These are phyloP conservation scores for Ramalina intermedia DNA, from an alignment of 495 filamentous ascomycete genomes.

Conservation along the genomic window DNA sequence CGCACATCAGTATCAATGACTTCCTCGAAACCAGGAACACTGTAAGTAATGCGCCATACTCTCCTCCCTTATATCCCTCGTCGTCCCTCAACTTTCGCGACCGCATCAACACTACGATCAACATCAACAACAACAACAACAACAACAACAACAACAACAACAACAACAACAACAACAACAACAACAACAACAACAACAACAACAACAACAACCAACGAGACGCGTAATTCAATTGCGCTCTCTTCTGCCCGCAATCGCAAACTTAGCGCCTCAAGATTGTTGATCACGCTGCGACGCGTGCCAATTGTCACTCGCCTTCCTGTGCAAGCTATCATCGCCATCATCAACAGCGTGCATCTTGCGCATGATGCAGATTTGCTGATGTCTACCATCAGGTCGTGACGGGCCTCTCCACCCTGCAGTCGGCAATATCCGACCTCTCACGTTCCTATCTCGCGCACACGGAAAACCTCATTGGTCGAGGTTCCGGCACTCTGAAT, in stretches of 20 bases:
- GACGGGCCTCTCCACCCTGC: conserved; percentile 54
- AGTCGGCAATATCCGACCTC: conserved; percentile 56
- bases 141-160: background rate
- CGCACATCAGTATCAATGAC: conserved; percentile 41
- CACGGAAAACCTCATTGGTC: conserved; percentile 60
- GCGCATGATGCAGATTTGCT: conserved; percentile 2
- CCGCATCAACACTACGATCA: conserved; percentile 3
- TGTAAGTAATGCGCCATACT: conserved; percentile 31
- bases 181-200: background rate
- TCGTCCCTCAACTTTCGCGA: conserved; percentile 8
- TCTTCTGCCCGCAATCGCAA: background rate
- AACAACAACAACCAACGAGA: background rate
- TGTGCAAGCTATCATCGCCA: conserved; percentile 9
- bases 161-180: background rate
- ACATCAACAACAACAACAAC: background rate
- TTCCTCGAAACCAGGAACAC: conserved; percentile 49
- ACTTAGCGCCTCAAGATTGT: background rate
- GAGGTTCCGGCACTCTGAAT: conserved; percentile 38
- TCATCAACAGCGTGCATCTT: conserved; percentile 15
- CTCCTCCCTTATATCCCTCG: conserved; percentile 8
- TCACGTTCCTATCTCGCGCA: conserved; percentile 70
- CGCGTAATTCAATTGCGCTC: background rate
- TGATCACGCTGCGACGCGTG: conserved; percentile 6
- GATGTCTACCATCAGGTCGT: conserved; percentile 45
- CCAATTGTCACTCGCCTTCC: conserved; percentile 5